These are phyloP conservation scores for Mycena albidolilacea DNA, from an alignment of 768 basidiomycete species.

Conservation along the genomic window DNA sequence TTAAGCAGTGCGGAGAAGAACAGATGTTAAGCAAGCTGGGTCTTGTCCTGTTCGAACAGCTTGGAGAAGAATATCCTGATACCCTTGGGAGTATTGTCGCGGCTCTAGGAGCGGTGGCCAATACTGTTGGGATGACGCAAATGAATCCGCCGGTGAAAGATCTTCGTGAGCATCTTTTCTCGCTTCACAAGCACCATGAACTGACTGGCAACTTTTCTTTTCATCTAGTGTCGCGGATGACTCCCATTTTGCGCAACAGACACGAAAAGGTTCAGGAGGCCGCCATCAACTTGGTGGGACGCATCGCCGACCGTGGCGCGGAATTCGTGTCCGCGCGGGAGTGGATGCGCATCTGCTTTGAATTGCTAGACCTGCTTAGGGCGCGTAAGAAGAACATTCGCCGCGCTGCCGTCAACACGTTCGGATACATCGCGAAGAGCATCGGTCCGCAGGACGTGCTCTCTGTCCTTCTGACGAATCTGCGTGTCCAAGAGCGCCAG, in stretches of 20 bases:
- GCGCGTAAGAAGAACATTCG: slow-evolving; percentile 99
- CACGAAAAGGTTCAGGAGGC: slow-evolving; percentile 99
- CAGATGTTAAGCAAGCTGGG: slow-evolving; percentile 95
- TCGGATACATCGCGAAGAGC: slow-evolving; percentile 99
- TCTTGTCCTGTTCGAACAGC: slow-evolving; percentile 96
- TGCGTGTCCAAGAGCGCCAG: slow-evolving; percentile 98
- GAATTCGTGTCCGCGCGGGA: slow-evolving; percentile 98
- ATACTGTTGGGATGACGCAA: slow-evolving; percentile 99
- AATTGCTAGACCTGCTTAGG: slow-evolving; percentile 94
- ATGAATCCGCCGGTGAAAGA: slow-evolving; percentile 99
- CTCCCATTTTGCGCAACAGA: slow-evolving; percentile 97
- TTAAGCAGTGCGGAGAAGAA: slow-evolving; percentile 99
- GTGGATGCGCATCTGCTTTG: slow-evolving; percentile 99
- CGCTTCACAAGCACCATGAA: slow-evolving; percentile 9
- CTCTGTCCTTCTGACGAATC: slow-evolving; percentile 93
- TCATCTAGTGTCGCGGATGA: slow-evolving; percentile 93
- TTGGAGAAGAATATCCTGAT: slow-evolving; percentile 99
- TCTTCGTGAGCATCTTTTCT: slow-evolving; percentile 77
- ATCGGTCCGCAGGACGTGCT: slow-evolving; percentile 99
- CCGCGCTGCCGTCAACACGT: slow-evolving; percentile 98
- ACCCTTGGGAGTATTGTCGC: slow-evolving; percentile 99
- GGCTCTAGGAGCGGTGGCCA: slow-evolving; percentile 97
- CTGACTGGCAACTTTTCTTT: slow-evolving; percentile 24
- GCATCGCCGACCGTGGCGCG: slow-evolving; percentile 98
- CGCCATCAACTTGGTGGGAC: slow-evolving; percentile 98